Evolutionary conservation across 768 basidiomycete genomes (phyloP), one percentile per base, ranked within the genome.

Genomic region (Lentinula aciculospora): DNA sequence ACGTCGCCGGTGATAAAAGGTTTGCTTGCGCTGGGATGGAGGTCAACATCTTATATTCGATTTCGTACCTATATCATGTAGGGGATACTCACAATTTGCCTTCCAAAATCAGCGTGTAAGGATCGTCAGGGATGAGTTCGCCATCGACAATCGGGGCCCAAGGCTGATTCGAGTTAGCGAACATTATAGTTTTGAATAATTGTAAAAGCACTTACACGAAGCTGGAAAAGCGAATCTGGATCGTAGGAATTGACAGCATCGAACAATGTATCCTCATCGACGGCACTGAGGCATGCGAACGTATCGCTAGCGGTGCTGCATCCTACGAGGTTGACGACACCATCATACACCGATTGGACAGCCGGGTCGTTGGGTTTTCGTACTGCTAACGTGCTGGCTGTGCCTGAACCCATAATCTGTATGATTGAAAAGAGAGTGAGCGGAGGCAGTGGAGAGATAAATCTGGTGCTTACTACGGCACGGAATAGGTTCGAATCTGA

Each of bases 371-470:
- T 15, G 56, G 28, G 13, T 63, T 50, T 31, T 19, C 49, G 58
- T 6, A 59, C 37, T 27, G 64, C 63, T n/a, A 65, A 15, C 3
- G 64, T 61, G 13, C 64, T 58, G 9, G 46, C 58, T 2, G 58
- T 59, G 10, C 69, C 69, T 4, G 69, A 70, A 27, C 67, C 61
- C 27, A 70, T 58, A 19, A 70, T 70, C 68, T 69, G 40, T 34
- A 10, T 13, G 27, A 27, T 10, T 27, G 10, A 1, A 27, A 3
- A 9, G n/a, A 29, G 19, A 44, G 17, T 34, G 42, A 28, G 40
- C 29, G 9, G 32, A 34, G 13, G 32, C 5, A 9, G 13, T 34
- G 9, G 13, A 13, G 13, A 34, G 32, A 3, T 34, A 34, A 4
- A 8, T 5, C 5, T 13, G 13, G 32, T 5, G 19, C 42, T 44